Conservation (phyloP, 78 protist genomes). For the Dictyostelium capitatum region DNA sequence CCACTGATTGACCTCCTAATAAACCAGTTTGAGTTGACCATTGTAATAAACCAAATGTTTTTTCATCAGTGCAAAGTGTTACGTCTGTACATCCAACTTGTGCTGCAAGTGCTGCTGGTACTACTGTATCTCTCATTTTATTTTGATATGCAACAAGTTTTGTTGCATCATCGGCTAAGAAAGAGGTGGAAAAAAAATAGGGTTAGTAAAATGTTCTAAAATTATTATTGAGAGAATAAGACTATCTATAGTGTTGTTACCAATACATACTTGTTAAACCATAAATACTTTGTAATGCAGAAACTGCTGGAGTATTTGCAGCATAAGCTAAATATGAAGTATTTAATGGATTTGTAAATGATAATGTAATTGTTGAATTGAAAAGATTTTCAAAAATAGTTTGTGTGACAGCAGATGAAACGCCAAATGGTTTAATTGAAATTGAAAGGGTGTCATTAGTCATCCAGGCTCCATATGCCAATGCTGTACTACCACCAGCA, state of each 20-base stretch:
- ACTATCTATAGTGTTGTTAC: too few relatives aligned
- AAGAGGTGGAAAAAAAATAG: too few relatives aligned
- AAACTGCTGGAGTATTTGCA: neutral
- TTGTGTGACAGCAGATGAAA: neutral
- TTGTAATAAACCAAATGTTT: slow-evolving; percentile 24
- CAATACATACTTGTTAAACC: neutral
- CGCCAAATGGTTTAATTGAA: neutral
- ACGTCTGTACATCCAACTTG: neutral
- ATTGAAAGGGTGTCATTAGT: neutral
- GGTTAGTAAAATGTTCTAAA: too few relatives aligned
- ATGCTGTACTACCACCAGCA: neutral
- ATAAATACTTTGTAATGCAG: too few relatives aligned
- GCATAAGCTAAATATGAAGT: too few relatives aligned
- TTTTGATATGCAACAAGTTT: too few relatives aligned
- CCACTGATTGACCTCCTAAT: neutral
- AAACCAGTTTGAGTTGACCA: slow-evolving; percentile 13
- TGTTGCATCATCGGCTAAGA: too few relatives aligned
- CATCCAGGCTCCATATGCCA: too few relatives aligned
- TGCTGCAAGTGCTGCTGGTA: neutral
- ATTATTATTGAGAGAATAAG: too few relatives aligned
- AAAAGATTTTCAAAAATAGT: neutral
- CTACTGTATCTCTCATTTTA: too few relatives aligned
- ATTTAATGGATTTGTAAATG: neutral
- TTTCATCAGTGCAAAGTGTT: too few relatives aligned
- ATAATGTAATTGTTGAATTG: neutral